These are phyloP conservation scores for Nectriaceae sp. DNA, from an alignment of 2,329 filamentous ascomycete species.

Conservation along the genomic window DNA sequence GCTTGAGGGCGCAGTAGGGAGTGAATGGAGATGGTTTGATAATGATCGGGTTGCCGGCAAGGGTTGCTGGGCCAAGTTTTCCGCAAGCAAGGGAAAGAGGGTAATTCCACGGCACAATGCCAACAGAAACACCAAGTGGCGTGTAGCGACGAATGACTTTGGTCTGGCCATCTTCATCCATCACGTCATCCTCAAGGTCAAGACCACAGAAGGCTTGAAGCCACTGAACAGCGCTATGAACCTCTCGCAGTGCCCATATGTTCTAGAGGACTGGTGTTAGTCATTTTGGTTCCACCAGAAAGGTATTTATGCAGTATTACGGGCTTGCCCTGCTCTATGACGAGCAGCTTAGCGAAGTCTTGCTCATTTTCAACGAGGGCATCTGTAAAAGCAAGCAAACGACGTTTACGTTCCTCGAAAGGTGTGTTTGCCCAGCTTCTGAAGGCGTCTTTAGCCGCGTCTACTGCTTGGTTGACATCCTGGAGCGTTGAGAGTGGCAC, in stretches of 20 bases:
- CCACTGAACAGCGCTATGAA: not conserved
- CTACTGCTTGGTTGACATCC: not conserved
- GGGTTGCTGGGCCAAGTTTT: conserved; percentile 58
- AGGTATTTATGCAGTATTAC: not conserved
- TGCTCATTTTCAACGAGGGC: not conserved
- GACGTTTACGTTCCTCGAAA: not conserved
- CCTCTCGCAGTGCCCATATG: not conserved
- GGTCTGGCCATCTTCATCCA: not conserved
- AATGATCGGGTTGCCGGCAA: conserved; percentile 59
- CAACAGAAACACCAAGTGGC: conserved; percentile 19
- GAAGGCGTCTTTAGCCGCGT: not conserved
- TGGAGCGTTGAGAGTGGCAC: not conserved
- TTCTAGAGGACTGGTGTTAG: not conserved
- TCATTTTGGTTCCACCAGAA: not conserved
- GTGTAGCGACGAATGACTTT: conserved; percentile 5
- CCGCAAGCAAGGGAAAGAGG: conserved; percentile 19
- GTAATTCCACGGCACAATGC: conserved; percentile 27
- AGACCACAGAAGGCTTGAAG: not conserved
- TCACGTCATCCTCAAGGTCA: not conserved
- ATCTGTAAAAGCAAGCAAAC: not conserved
- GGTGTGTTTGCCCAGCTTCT: not conserved
- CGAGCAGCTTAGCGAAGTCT: not conserved
- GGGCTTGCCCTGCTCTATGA: not conserved
- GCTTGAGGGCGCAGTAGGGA: conserved; percentile 59
- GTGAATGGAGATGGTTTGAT: conserved; percentile 60